Evolutionary conservation across 108 stramenopile species (phyloP).

Genomic region (Pseudonitzschia multiseries): DNA sequence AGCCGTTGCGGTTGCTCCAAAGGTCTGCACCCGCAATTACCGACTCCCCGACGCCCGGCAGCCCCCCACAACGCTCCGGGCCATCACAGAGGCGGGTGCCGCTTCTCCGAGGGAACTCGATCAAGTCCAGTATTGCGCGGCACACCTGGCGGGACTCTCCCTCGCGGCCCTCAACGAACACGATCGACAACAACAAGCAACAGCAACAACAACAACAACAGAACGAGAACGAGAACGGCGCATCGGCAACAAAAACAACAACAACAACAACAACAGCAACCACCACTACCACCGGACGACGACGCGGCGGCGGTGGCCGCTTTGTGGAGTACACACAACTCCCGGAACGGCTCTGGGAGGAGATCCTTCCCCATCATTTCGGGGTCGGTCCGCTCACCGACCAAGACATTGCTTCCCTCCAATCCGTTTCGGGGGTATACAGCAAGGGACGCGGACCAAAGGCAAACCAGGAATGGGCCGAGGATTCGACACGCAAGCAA

Average conservation of each 20-base stretch:
- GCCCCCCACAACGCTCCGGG: constrained; percentile 5
- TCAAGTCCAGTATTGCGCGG: constrained; percentile 76
- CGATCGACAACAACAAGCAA: background rate
- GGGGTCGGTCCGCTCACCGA: constrained; percentile 24
- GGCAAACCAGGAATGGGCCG: constrained; percentile 37
- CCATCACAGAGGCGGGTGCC: background rate
- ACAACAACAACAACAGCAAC: too few species aligned
- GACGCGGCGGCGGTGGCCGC: constrained; percentile 28
- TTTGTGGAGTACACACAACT: constrained; percentile 73
- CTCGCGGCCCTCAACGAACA: constrained; percentile 53
- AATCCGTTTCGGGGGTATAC: constrained; percentile 54
- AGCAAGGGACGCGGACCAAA: constrained; percentile 54
- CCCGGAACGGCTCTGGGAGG: constrained; percentile 55
- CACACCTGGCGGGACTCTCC: constrained; percentile 61
- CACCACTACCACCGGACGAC: too few species aligned
- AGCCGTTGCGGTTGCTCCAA: background rate
- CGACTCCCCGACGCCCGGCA: constrained; percentile 14
- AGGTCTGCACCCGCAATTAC: constrained; percentile 33
- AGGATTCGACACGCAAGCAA: constrained; percentile 65
- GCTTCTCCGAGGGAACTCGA: constrained; percentile 35
- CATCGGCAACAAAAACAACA: too few species aligned
- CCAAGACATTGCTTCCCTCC: constrained; percentile 49
- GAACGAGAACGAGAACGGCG: background rate
- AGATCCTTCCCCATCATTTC: constrained; percentile 70
- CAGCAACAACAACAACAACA: background rate